These are phyloP conservation scores for Geosmithia putterillii DNA, from an alignment of 2,329 filamentous ascomycete genomes.

Conservation along the genomic window DNA sequence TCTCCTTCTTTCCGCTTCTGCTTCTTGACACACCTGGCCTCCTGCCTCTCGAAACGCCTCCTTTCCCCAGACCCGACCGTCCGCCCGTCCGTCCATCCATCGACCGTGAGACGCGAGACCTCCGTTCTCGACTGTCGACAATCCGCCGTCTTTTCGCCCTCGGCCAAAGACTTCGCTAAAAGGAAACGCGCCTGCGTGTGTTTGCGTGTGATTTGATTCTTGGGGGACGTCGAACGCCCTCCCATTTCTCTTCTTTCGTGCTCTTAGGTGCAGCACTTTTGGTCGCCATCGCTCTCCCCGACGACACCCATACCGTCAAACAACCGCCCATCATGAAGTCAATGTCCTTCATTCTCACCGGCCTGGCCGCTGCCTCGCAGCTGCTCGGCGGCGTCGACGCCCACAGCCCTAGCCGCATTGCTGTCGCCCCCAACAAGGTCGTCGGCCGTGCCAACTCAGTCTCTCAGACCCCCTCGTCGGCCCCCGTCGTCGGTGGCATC, in stretches of 20 bases:
- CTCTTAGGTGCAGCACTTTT: too few species aligned
- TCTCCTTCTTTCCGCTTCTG: not conserved
- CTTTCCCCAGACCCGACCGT: not conserved
- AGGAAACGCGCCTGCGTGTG: not conserved
- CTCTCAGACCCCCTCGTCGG: constrained; percentile 21
- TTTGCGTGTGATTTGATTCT: too few species aligned
- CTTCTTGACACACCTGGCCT: not conserved
- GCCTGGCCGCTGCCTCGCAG: constrained; percentile 15
- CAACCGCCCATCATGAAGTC: constrained; percentile 15
- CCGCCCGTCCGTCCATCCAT: too few species aligned
- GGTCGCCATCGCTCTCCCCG: constrained; percentile 7
- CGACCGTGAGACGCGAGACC: not conserved
- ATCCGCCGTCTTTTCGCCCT: not conserved
- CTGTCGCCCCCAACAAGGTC: constrained; percentile 1
- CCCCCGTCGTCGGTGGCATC: constrained; percentile 20
- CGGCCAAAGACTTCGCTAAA: not conserved
- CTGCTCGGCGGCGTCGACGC: constrained; percentile 9
- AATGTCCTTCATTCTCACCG: constrained; percentile 13
- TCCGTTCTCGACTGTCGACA: not conserved
- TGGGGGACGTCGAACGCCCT: constrained; percentile 19
- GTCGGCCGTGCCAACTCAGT: constrained; percentile 2
- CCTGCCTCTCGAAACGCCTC: not conserved
- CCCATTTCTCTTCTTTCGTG: constrained; percentile 7
- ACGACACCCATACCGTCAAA: not conserved
- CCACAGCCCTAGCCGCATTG: constrained; percentile 3